Conservation (phyloP, 306 rosid species). For the Cicer bijugum region DNA sequence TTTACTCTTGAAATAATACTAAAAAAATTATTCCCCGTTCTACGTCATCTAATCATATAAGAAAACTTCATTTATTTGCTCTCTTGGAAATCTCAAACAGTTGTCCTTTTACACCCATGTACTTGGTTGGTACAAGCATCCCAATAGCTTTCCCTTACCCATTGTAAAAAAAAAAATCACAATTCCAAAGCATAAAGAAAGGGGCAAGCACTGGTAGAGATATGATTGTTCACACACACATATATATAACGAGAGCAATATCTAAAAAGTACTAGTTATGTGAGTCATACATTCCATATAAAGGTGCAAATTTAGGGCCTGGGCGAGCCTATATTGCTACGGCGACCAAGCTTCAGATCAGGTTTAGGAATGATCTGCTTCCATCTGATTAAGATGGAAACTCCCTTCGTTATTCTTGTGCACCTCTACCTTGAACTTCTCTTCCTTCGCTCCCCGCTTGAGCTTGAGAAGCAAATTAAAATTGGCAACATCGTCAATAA, state of each 20-base stretch:
- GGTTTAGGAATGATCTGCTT: slow-evolving; percentile 54
- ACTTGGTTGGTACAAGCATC: not conserved
- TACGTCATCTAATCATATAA: no score
- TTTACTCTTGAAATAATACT: no score
- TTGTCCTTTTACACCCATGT: not conserved
- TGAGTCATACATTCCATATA: slow-evolving; percentile 5
- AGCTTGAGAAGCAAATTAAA: slow-evolving; percentile 63
- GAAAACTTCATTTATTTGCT: no score
- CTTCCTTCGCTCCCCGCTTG: slow-evolving; percentile 69
- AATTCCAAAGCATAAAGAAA: slow-evolving; percentile 3
- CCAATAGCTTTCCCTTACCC: not conserved
- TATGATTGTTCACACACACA: slow-evolving; percentile 2
- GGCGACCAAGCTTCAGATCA: slow-evolving; percentile 24
- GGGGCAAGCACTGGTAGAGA: not conserved
- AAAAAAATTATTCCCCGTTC: no score
- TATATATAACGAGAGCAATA: not conserved
- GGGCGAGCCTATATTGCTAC: slow-evolving; percentile 16
- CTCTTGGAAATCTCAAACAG: no score
- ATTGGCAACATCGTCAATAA: slow-evolving; percentile 60
- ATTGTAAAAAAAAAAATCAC: not conserved
- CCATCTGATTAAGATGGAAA: slow-evolving; percentile 66
- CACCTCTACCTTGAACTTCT: slow-evolving; percentile 66
- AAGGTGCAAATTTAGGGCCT: slow-evolving; percentile 26
- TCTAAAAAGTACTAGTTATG: slow-evolving; percentile 28
- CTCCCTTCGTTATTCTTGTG: slow-evolving; percentile 67